A percentile compares a stretch with the other conserved stretches of the same genome.
Conservation (phyloP, 305 asterid genomes). For the Lippia alba region DNA sequence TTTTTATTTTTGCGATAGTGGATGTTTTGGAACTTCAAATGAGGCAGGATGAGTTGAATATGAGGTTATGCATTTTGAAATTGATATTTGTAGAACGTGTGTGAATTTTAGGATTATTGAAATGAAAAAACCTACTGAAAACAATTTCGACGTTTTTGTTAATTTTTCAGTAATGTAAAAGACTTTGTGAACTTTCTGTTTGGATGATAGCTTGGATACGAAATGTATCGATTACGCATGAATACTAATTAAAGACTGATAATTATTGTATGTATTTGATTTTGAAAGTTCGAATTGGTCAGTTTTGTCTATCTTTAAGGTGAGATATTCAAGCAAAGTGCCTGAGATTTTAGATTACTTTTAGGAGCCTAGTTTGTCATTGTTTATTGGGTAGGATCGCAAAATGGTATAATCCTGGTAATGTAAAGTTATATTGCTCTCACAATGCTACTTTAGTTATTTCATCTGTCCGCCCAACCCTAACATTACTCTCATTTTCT, state of each 20-base stretch:
- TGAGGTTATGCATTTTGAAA: neutral
- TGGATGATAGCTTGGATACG: neutral
- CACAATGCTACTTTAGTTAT: no score
- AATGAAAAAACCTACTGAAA: neutral
- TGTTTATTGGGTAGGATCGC: no score
- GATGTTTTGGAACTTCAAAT: no score
- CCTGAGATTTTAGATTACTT: neutral
- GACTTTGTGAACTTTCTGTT: neutral
- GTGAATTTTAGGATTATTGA: neutral
- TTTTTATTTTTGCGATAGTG: no score
- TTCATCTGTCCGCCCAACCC: no score
- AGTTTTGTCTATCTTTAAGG: neutral
- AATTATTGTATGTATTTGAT: conserved; percentile 8
- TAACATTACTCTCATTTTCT: no score
- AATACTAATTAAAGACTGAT: no score
- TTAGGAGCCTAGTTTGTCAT: neutral
- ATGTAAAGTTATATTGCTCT: no score
- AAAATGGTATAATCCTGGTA: no score
- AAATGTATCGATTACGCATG: no score
- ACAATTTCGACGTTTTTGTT: neutral
- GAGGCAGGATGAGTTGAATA: no score
- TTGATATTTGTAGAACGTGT: neutral
- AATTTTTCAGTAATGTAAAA: neutral
- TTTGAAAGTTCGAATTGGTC: neutral
- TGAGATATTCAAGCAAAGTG: neutral